phyloP scores from a whole-genome alignment of 2,329 filamentous ascomycete genomes.

The Pseudogymnoascus verrucosus region DNA sequence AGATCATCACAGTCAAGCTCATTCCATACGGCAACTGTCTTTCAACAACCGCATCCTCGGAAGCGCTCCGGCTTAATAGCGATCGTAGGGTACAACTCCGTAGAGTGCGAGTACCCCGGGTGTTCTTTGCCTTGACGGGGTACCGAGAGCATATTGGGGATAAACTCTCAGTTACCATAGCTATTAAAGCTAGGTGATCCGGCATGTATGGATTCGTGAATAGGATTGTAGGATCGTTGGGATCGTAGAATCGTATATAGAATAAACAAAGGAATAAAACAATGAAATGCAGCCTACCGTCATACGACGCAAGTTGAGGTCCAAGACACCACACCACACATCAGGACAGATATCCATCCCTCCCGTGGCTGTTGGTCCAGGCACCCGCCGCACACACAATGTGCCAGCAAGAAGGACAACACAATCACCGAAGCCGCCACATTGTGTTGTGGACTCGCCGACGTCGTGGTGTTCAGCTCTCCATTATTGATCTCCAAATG shows the following conservation, averaged over 20 bases:
- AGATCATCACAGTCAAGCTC: conserved; percentile 78
- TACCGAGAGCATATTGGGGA: conserved; percentile 71
- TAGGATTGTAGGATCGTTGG: background rate
- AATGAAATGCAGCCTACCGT: conserved; percentile 4
- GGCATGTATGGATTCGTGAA: conserved; percentile 8
- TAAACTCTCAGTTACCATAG: conserved; percentile 52
- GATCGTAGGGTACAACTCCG: conserved; percentile 42
- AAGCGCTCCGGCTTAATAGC: conserved; percentile 99
- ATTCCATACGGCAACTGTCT: conserved; percentile 78
- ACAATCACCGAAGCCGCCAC: background rate
- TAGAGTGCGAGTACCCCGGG: conserved; percentile 27
- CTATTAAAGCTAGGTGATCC: conserved; percentile 25
- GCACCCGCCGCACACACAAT: background rate
- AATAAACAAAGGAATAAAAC: background rate
- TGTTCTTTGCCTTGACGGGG: conserved; percentile 76
- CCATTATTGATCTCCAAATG: background rate
- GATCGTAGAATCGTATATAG: background rate
- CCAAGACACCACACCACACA: background rate
- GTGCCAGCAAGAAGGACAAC: background rate
- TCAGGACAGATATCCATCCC: conserved; percentile 1
- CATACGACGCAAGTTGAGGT: background rate
- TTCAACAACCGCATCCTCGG: conserved; percentile 72
- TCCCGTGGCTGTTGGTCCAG: background rate
- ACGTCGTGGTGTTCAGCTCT: background rate
- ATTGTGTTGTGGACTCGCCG: background rate